Conservation (phyloP, 495 filamentous ascomycete species). For the Penicillium flavigenum region DNA sequence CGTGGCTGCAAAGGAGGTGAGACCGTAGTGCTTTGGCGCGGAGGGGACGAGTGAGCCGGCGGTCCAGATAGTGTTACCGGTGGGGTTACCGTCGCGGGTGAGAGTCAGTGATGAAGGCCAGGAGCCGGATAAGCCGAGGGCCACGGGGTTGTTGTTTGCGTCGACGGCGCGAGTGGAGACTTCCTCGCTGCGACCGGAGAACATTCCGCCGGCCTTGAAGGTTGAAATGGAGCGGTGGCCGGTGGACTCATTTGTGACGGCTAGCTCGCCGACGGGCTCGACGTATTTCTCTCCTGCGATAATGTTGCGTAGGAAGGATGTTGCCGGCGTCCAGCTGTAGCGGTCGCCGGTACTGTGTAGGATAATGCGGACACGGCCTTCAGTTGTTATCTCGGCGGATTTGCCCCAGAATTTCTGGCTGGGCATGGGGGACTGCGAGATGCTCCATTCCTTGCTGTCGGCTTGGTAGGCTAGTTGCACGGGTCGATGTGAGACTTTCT, state of each 20-base stretch:
- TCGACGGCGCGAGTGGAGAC: constrained; percentile 72
- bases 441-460: constrained; percentile 77
- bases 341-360: constrained; percentile 70
- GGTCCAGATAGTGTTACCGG: constrained; percentile 69
- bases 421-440: constrained; percentile 81
- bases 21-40: constrained; percentile 74
- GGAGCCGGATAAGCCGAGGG: constrained; percentile 69
- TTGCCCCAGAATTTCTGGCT: constrained; percentile 99
- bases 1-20: constrained; percentile 79
- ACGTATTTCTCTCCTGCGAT: constrained; percentile 98
- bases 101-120: constrained; percentile 75
- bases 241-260: constrained; percentile 74
- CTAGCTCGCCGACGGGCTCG: constrained; percentile 87
- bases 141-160: constrained; percentile 56
- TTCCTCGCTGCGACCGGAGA: constrained; percentile 90
- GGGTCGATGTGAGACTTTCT: constrained; percentile 91
- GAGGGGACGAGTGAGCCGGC: constrained; percentile 73
- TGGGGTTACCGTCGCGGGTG: constrained; percentile 55
- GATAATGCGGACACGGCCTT: constrained; percentile 75
- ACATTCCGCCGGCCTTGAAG: constrained; percentile 94
- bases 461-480: constrained; percentile 92
- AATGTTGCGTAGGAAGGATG: constrained; percentile 89
- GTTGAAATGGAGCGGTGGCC: constrained; percentile 76
- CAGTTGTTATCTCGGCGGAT: constrained; percentile 86
- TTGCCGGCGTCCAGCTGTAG: constrained; percentile 82